Evolutionary conservation across 208 protist genomes (phyloP).

Genomic region (Tritrichomonas foetus): DNA sequence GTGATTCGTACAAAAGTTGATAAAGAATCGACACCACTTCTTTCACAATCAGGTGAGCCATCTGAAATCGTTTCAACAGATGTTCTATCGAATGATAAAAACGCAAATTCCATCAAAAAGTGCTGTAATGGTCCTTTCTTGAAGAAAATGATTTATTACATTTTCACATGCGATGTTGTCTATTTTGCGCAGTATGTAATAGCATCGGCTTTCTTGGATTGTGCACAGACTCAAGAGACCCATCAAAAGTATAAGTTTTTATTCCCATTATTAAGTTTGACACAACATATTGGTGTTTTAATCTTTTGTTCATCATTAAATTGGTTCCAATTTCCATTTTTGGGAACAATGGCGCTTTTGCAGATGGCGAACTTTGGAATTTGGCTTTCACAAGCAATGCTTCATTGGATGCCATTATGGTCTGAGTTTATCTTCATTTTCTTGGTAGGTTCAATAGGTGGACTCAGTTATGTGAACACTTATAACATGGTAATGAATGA

Average conservation of each 20-base stretch:
- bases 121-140: not conserved
- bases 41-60: not conserved
- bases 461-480: not conserved
- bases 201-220: not conserved
- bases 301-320: not conserved
- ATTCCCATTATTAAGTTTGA: not conserved
- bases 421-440: not conserved
- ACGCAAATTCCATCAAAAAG: not conserved
- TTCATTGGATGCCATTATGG: not conserved
- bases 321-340: not conserved
- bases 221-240: not conserved
- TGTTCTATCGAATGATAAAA: no score
- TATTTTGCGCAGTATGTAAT: slow-evolving; percentile 22
- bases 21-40: not conserved
- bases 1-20: not conserved
- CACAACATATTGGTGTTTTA: not conserved
- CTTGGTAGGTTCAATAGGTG: not conserved
- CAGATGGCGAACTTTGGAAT: not conserved
- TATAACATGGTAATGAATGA: slow-evolving; percentile 6
- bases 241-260: not conserved
- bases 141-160: slow-evolving; percentile 15
- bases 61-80: no score
- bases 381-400: not conserved
- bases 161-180: not conserved
- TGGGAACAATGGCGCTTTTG: not conserved